Evolutionary conservation across 805 yeast genomes (phyloP).

Genomic region (Yarrowia deformans): DNA sequence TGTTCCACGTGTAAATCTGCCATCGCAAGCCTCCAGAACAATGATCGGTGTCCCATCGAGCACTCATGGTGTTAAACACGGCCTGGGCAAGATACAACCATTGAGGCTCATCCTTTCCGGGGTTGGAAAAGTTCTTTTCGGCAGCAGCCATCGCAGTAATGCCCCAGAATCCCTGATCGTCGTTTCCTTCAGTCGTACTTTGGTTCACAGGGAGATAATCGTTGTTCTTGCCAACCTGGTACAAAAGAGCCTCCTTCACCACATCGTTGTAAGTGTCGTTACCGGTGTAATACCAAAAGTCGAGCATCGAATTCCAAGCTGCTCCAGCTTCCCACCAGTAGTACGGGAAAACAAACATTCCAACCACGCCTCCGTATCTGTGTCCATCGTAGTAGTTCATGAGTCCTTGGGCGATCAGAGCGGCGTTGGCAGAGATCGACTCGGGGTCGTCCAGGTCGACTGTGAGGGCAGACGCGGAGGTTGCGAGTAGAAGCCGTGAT

Average conservation of each 20-base stretch:
- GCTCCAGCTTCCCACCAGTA: constrained; percentile 96
- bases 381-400: constrained; percentile 84
- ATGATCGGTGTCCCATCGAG: constrained; percentile 72
- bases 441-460: constrained; percentile 44
- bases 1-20: constrained; percentile 90
- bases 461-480: constrained; percentile 1
- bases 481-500: background rate
- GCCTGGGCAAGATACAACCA: constrained; percentile 87
- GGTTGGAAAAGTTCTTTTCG: constrained; percentile 82
- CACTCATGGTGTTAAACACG: constrained; percentile 81
- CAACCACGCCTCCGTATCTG: constrained; percentile 71
- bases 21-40: constrained; percentile 86
- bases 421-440: constrained; percentile 57
- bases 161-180: constrained; percentile 95
- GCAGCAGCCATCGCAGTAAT: constrained; percentile 84
- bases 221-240: constrained; percentile 70
- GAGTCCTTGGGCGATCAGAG: constrained; percentile 70
- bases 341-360: constrained; percentile 75
- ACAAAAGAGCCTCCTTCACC: constrained; percentile 67
- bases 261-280: constrained; percentile 67
- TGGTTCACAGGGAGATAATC: constrained; percentile 84
- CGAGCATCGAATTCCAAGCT: constrained; percentile 71
- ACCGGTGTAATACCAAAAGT: constrained; percentile 73
- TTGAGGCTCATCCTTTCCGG: constrained; percentile 63
- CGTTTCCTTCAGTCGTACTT: constrained; percentile 86